phyloP scores from a whole-genome alignment of 345 rosid species.

The Sonneratia caseolaris region DNA sequence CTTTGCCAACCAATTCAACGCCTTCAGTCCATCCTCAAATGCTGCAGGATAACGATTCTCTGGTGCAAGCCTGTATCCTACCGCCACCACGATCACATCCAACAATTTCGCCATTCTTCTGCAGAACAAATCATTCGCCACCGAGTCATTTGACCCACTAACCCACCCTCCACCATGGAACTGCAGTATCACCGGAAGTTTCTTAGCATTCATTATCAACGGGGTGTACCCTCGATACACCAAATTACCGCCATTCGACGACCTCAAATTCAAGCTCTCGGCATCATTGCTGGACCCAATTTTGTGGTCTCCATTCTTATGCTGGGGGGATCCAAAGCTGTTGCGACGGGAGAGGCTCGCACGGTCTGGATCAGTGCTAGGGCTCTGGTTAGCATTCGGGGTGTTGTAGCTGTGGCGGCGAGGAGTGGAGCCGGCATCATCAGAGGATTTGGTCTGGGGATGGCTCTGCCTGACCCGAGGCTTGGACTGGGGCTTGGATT shows the following conservation, averaged over 20 bases:
- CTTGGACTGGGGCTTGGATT: slow-evolving; percentile 21
- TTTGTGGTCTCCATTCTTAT: slow-evolving; percentile 38
- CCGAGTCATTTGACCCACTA: slow-evolving; percentile 85
- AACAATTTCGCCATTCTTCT: slow-evolving; percentile 67
- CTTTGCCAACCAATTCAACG: slow-evolving; percentile 83
- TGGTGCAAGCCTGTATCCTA: slow-evolving; percentile 85
- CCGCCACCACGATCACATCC: slow-evolving; percentile 82
- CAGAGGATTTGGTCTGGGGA: slow-evolving; percentile 3
- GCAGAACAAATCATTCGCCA: slow-evolving; percentile 76
- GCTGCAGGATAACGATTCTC: slow-evolving; percentile 88
- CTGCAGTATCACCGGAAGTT: slow-evolving; percentile 73
- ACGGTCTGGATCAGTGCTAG: slow-evolving; percentile 9
- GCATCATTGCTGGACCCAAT: slow-evolving; percentile 27
- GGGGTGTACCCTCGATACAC: slow-evolving; percentile 74
- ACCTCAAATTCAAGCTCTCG: slow-evolving; percentile 32
- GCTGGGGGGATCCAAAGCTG: slow-evolving; percentile 37
- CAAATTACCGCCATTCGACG: slow-evolving; percentile 21
- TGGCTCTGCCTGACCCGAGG: slow-evolving; percentile 2
- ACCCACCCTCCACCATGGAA: slow-evolving; percentile 98
- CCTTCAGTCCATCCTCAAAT: slow-evolving; percentile 69
- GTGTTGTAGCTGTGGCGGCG: slow-evolving; percentile 12
- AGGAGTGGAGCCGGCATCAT: slow-evolving; percentile 2
- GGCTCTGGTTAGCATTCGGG: not conserved
- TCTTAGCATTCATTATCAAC: slow-evolving; percentile 25
- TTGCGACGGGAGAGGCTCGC: slow-evolving; percentile 28